Evolutionary conservation across 176 grass and related monocot genomes (phyloP), one percentile per base, ranked within the genome.

Genomic region (Olyra latifolia): DNA sequence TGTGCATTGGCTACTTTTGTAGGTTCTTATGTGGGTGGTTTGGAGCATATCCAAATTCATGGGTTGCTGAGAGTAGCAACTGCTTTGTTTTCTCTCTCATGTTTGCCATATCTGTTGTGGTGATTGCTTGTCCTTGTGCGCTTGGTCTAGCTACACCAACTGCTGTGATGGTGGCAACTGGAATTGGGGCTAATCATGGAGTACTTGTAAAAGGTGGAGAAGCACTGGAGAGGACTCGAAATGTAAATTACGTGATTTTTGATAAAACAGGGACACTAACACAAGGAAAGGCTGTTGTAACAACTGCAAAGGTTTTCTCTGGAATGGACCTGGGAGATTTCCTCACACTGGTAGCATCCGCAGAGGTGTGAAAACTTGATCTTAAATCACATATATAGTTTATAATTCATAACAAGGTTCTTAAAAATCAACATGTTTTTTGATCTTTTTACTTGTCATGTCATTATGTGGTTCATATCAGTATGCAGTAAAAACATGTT

Each of bases 141-240:
- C 92, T 99, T 87, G 92, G 96, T 81, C 79, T 99, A 75, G 96
- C 96, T 72, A 99, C 96, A 50, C 96, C 96, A 69, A 99, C 96
- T 62, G 96, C 96, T 50, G 96, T 99, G 52, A 99, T 99, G 96
- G 96, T 99, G 32, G 96, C 96, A 6, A 99, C 96, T 25, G 96
- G 96, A 85, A 83, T 99, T 16, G 96, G 96, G 68, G 96, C 96
- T 62, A 89, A 89, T 10, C 96, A 99, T 38, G 96, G 96, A 62
- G 84, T 99, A 17, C 88, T 99, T 56, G 88, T 99, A 52, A 99
- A 99, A 80, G 96, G 96, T 29, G 96, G 96, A 54, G 96, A 99
- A 89, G 96, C 96, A 15, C 67, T 99, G 64, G 96, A 99, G 78
- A 90, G 92, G 81, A 92, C 92, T 69, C 83, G 95, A 70, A 95